phyloP scores from a whole-genome alignment of 208 protist genomes.

The Plasmodiophora brassicae region DNA sequence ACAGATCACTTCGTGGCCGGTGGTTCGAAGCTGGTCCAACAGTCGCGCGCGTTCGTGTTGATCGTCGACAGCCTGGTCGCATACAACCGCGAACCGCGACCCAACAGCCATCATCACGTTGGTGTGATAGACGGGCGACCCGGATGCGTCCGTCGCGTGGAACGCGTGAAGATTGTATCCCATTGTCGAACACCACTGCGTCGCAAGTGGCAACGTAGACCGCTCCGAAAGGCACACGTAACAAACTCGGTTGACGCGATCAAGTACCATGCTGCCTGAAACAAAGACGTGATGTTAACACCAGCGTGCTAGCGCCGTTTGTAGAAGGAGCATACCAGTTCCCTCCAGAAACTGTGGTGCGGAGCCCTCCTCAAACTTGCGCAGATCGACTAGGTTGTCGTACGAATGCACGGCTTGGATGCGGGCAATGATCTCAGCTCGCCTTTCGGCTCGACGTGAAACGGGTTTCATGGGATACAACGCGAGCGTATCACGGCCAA shows the following conservation, averaged over 20 bases:
- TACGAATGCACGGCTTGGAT: not conserved
- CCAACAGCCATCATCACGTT: slow-evolving; percentile 14
- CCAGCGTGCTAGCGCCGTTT: no score
- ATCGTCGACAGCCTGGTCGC: not conserved
- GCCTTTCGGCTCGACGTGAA: not conserved
- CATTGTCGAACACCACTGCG: not conserved
- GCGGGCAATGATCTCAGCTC: not conserved
- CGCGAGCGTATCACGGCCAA: not conserved
- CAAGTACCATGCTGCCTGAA: slow-evolving; percentile 14
- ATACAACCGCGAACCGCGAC: not conserved
- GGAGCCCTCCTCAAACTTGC: not conserved
- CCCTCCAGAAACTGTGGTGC: not conserved
- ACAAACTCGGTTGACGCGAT: slow-evolving; percentile 25
- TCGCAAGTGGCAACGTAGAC: not conserved
- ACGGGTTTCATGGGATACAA: slow-evolving; percentile 7
- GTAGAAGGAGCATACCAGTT: not conserved
- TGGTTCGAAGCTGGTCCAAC: not conserved
- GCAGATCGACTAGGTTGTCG: not conserved
- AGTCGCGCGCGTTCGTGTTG: not conserved
- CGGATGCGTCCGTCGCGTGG: not conserved
- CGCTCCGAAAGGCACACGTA: not conserved
- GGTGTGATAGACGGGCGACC: slow-evolving; percentile 10
- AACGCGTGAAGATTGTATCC: not conserved
- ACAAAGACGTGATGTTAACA: not conserved
- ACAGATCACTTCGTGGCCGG: not conserved